Conservation (phyloP, 192 early-diverging fungal genomes). For the Mortierella hygrophila region DNA sequence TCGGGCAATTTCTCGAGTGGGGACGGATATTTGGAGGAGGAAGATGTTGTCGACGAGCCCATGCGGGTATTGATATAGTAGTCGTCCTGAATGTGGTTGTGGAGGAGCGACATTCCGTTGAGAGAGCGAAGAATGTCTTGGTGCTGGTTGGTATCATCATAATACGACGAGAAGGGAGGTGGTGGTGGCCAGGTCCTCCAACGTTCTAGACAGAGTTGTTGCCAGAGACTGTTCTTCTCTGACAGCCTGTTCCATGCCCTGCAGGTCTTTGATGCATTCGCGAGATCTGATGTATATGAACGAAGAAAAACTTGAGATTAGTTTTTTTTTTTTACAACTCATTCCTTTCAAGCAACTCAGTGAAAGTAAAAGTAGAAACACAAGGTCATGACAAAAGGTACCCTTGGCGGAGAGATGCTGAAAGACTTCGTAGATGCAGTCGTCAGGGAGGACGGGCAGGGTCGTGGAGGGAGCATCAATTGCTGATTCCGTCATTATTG, state of each 20-base stretch:
- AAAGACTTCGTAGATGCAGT: slow-evolving; percentile 45
- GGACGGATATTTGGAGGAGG: background rate
- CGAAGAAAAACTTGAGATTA: background rate
- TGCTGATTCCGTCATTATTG: background rate
- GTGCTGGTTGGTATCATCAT: slow-evolving; percentile 7
- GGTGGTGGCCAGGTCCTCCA: slow-evolving; percentile 50
- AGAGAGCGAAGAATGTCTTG: background rate
- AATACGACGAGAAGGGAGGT: slow-evolving; percentile 18
- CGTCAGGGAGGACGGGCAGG: slow-evolving; percentile 26
- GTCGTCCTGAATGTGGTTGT: background rate
- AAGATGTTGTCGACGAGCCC: background rate
- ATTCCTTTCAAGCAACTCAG: background rate
- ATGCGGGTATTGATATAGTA: background rate
- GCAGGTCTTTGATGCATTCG: slow-evolving; percentile 23
- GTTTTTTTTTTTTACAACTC: background rate
- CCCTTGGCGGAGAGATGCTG: slow-evolving; percentile 37
- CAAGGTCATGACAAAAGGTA: background rate
- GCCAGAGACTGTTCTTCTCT: slow-evolving; percentile 42
- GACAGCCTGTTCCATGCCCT: slow-evolving; percentile 34
- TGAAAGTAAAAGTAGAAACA: background rate
- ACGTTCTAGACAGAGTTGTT: slow-evolving; percentile 33
- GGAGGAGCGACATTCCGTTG: slow-evolving; percentile 10
- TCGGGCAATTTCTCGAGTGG: slow-evolving; percentile 17
- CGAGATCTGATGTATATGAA: slow-evolving; percentile 26
- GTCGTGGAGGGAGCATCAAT: background rate